phyloP scores from a whole-genome alignment of 2,329 filamentous ascomycete genomes.

The Zasmidium citrigriseum region DNA sequence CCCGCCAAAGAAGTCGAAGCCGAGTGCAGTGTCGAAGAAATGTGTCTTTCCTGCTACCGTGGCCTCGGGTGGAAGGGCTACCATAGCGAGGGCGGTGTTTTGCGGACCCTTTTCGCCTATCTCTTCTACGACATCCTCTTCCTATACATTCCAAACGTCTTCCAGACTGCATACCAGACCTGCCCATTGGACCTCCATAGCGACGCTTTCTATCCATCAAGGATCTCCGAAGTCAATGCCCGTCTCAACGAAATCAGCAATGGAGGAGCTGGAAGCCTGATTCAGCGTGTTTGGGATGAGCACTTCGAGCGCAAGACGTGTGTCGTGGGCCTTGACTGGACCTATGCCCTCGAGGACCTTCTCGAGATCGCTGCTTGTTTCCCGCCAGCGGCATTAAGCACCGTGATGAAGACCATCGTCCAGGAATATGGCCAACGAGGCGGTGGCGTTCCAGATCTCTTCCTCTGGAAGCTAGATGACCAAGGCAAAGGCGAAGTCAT shows the following conservation, averaged over 20 bases:
- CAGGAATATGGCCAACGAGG: conserved; percentile 89
- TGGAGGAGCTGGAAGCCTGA: conserved; percentile 67
- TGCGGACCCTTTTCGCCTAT: conserved; percentile 80
- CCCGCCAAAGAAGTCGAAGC: conserved; percentile 42
- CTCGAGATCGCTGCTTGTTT: conserved; percentile 79
- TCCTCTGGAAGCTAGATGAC: conserved; percentile 70
- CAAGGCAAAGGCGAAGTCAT: conserved; percentile 35
- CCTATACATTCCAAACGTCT: conserved; percentile 91
- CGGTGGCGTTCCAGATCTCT: conserved; percentile 87
- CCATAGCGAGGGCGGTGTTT: conserved; percentile 86
- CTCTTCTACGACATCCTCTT: conserved; percentile 94
- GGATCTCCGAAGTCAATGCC: conserved; percentile 87
- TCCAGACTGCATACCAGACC: conserved; percentile 93
- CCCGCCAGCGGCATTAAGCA: conserved; percentile 74
- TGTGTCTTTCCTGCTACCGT: conserved; percentile 89
- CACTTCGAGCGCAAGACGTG: conserved; percentile 75
- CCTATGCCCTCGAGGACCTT: conserved; percentile 76
- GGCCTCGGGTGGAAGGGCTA: conserved; percentile 89
- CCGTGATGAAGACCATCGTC: conserved; percentile 88
- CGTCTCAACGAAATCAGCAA: conserved; percentile 86
- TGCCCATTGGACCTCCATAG: conserved; percentile 91
- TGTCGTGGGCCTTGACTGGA: conserved; percentile 90
- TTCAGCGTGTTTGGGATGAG: conserved; percentile 67
- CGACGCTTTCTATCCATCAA: conserved; percentile 83
- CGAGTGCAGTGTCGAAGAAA: conserved; percentile 86